Base-by-base conservation (phyloP, 768 basidiomycete genomes). In the Lepiota brunneoincarnata region DNA sequence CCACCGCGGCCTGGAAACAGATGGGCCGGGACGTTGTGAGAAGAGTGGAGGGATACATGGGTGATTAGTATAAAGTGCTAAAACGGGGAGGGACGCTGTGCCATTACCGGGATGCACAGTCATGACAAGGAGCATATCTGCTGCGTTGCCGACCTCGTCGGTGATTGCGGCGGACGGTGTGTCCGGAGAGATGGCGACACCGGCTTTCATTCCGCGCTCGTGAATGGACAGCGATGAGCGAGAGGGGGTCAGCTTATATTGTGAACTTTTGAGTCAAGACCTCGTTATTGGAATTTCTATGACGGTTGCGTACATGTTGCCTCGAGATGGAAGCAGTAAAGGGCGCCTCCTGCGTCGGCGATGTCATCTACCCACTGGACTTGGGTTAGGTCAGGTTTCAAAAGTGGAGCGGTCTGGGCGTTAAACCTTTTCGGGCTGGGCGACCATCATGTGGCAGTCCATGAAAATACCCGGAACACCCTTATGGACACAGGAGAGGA, bases 391-490 rank as follows among this genome's bases (percentile, higher is more conserved):
- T 24, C 31, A 9, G 31, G 31, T 31, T 31, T 31, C 31, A 31
- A 31, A 51, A 35, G 31, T 23, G 21, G 20, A 6, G 37, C 10
- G 17, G 34, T 17, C 10, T 10, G 21, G 46, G 38, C 36, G 14
- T 41, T 20, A 21, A 17, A 92, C 95, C 78, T 88, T 87, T 65
- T 89, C 91, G 9, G 97, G 97, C 45, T 98, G 76, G 0, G 93
- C 69, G 17, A 99, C 97, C 97, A 99, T 99, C 97, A 98, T 98
- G 72, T 99, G 97, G 70, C 95, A 98, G 71, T 99, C 97, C 96
- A 99, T 98, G 76, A 94, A 98, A 62, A 98, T 97, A 49, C 83
- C 91, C 2, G 96, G 95, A 18, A 98, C 82, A 34, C 85, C 82
- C 69, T 93, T 93, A 49, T 81, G 76, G 18, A 99, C 86, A 60